These are phyloP conservation scores for Pecoramyces ruminantium DNA, from an alignment of 192 early-diverging fungal species.

Conservation along the genomic window DNA sequence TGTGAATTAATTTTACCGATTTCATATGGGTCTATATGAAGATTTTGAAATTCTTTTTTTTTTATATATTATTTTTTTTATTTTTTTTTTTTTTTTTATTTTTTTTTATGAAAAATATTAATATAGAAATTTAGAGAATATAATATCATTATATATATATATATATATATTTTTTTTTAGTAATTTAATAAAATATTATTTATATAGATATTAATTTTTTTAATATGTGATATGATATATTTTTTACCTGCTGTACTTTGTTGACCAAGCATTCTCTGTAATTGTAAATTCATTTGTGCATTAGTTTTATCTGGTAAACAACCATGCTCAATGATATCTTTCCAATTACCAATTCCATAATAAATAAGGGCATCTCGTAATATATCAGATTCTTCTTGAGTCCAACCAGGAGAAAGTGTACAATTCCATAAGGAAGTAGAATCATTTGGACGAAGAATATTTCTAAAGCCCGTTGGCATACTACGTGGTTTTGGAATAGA, in stretches of 20 bases:
- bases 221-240: not conserved
- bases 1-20: slow-evolving; percentile 75
- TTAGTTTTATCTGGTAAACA: slow-evolving; percentile 91
- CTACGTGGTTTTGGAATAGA: slow-evolving; percentile 48
- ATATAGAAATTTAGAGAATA: no score
- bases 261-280: slow-evolving; percentile 84
- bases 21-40: slow-evolving; percentile 75
- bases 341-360: slow-evolving; percentile 91
- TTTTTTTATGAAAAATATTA: no score
- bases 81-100: no score
- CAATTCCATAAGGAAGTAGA: slow-evolving; percentile 91
- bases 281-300: slow-evolving; percentile 91
- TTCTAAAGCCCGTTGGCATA: slow-evolving; percentile 76
- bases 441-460: slow-evolving; percentile 81
- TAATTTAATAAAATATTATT: no score
- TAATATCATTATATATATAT: not conserved
- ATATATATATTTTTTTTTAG: not conserved
- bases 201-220: not conserved
- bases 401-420: slow-evolving; percentile 86
- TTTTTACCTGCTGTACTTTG: slow-evolving; percentile 73
- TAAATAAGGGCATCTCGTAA: slow-evolving; percentile 69
- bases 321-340: slow-evolving; percentile 77
- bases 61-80: no score
- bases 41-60: slow-evolving; percentile 71
- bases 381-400: slow-evolving; percentile 61